Base-by-base conservation (phyloP, 345 rosid genomes). In the Pistacia vera region DNA sequence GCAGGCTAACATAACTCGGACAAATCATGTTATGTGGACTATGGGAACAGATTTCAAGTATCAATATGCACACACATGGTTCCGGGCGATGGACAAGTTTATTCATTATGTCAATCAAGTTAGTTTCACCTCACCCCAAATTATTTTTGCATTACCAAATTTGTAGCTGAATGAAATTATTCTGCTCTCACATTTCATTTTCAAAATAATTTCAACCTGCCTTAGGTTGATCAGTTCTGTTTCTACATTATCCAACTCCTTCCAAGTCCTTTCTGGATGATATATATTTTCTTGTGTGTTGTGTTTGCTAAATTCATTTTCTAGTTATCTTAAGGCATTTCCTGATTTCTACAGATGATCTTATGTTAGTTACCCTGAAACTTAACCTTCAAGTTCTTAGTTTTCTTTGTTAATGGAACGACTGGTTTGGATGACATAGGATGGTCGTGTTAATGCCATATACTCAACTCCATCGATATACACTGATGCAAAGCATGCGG, bases 11-110 rank as follows among this genome's bases (percentile, higher is more conserved):
- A 63, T 88, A 72, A 88, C 91, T 72, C 80, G 89, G 18, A 84
- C 89, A n/a, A 84, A 88, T 80, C 91, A 87, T 71, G 62, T 88
- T 20, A 88, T 88, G 91, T 88, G 86, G 84, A 84, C 86, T 5
- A 88, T 88, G 91, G 89, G 91, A 38, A 83, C 86, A 13, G 89
- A 88, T 80, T 88, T 88, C 77, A 78, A 81, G 74, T 88, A 88
- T 73, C 91, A 88, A 54, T 88, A 86, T 69, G 91, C 91, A 18
- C 83, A 71, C 25, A 74, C 89, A 35, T 88, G 91, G 91, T 88
- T 72, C 75, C 70, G 69, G 62, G 83, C 82, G 66, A 86, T 88
- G 91, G 91, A 88, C 84, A 88, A 85, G 75, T 79, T 88, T 60
- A 86, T 88, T 63, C 87, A 88, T 63, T 88, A 88, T 54, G 91